These are phyloP conservation scores for Kurtzmaniella quercitrusa DNA, from an alignment of 1,139 yeast species.

Conservation along the genomic window DNA sequence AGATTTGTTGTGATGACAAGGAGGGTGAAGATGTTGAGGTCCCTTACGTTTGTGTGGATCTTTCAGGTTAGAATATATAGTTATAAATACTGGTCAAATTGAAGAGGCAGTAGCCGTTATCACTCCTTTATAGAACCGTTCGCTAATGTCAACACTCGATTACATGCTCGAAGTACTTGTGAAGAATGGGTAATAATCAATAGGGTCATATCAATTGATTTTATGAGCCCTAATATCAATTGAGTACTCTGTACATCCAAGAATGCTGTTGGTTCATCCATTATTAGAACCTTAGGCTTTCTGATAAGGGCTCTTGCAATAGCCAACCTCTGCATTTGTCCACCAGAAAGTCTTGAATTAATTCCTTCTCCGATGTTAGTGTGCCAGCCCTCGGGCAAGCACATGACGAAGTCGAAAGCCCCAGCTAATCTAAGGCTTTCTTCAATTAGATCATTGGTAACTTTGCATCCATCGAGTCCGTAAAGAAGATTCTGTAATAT, in stretches of 20 bases:
- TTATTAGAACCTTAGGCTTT: conserved; percentile 55
- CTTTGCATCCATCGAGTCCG: conserved; percentile 38
- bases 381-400: conserved; percentile 54
- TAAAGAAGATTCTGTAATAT: conserved; percentile 63
- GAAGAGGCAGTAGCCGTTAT: too few relatives aligned
- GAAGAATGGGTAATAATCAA: conserved; percentile 56
- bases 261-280: conserved; percentile 83
- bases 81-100: too few relatives aligned
- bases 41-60: conserved; percentile 70
- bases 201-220: conserved; percentile 25
- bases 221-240: conserved; percentile 39
- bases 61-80: conserved; percentile 9
- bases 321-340: conserved; percentile 75
- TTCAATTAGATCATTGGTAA: conserved; percentile 32
- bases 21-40: conserved; percentile 95
- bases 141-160: conserved; percentile 37
- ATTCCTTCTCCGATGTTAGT: conserved; percentile 52
- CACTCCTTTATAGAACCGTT: conserved; percentile 41
- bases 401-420: conserved; percentile 46
- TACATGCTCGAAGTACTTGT: conserved; percentile 51
- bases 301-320: conserved; percentile 71
- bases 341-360: conserved; percentile 54
- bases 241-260: conserved; percentile 56
- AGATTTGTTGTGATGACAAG: conserved; percentile 87
- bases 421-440: conserved; percentile 43